Conservation (phyloP, 2,329 filamentous ascomycete genomes). For the Clonostachys chloroleuca region DNA sequence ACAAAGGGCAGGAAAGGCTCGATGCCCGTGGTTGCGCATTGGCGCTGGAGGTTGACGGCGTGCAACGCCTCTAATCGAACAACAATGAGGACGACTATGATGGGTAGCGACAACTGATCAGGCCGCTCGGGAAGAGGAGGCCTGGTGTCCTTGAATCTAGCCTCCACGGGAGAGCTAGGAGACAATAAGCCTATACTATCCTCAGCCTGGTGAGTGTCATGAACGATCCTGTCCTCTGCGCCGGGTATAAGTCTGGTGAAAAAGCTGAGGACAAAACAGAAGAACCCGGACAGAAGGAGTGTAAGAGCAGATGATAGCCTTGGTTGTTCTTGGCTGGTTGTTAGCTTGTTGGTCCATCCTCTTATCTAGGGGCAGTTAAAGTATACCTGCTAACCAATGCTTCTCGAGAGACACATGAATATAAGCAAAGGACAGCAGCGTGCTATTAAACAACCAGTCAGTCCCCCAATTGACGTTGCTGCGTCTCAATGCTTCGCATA, state of each 20-base stretch:
- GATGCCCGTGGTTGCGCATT: constrained; percentile 44
- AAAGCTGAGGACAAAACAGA: constrained; percentile 34
- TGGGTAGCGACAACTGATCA: constrained; percentile 36
- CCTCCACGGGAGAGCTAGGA: constrained; percentile 13
- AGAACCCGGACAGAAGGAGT: constrained; percentile 35
- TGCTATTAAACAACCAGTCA: constrained; percentile 19
- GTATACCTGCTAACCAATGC: constrained; percentile 42
- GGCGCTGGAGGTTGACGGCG: constrained; percentile 37
- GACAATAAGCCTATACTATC: constrained; percentile 10
- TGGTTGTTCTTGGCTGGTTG: constrained; percentile 32
- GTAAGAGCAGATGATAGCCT: constrained; percentile 41
- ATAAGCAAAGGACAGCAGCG: constrained; percentile 42
- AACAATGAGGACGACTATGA: constrained; percentile 37
- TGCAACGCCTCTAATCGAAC: constrained; percentile 43
- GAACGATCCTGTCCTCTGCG: constrained; percentile 38
- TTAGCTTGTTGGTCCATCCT: background rate
- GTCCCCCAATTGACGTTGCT: too few relatives aligned
- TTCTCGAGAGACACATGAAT: constrained; percentile 38
- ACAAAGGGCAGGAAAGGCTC: constrained; percentile 45
- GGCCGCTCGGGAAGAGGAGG: constrained; percentile 37
- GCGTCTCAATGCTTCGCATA: too few relatives aligned
- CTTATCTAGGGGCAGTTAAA: background rate
- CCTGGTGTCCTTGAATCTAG: constrained; percentile 23
- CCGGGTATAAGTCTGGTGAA: constrained; percentile 41
- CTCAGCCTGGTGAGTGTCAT: constrained; percentile 7